These are phyloP conservation scores for Scedosporium dehoogii DNA, from an alignment of 2,329 filamentous ascomycete genomes.

Conservation along the genomic window DNA sequence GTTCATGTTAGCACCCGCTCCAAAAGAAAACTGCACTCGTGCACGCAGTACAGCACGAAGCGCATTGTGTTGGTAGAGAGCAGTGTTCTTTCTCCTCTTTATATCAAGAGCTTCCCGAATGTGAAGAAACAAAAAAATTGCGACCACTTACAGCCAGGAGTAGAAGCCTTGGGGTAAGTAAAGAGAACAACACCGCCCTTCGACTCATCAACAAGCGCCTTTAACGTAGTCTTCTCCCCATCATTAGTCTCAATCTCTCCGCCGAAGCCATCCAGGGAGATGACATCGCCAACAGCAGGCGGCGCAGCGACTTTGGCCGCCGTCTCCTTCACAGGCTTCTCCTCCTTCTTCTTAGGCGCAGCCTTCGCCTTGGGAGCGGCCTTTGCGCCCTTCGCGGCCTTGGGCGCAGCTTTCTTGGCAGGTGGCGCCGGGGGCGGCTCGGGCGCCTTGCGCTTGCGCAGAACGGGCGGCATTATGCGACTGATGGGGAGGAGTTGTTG, in stretches of 20 bases:
- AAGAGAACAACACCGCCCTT: constrained; percentile 82
- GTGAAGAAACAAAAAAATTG: constrained; percentile 37
- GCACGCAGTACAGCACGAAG: no score
- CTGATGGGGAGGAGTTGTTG: constrained; percentile 2
- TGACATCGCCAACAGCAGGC: constrained; percentile 39
- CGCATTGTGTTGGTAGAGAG: no score
- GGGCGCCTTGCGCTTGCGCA: constrained; percentile 53
- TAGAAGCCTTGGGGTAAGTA: constrained; percentile 91
- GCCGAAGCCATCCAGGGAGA: constrained; percentile 50
- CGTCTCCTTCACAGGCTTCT: constrained; percentile 20
- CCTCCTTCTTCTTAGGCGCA: constrained; percentile 21
- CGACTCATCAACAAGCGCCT: constrained; percentile 73
- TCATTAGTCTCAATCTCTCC: constrained; percentile 78
- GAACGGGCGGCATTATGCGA: constrained; percentile 42
- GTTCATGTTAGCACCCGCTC: no score
- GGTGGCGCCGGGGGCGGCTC: constrained; percentile 35
- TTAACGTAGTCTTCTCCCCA: constrained; percentile 67
- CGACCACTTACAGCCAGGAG: constrained; percentile 82
- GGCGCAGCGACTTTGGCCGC: constrained; percentile 4
- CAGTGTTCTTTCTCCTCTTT: not conserved
- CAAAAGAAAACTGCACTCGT: no score
- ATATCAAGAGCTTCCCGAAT: not conserved
- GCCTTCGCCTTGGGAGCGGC: constrained; percentile 7
- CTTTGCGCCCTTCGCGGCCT: constrained; percentile 22
- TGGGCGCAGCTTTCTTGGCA: constrained; percentile 13